A percentile compares a stretch with the other conserved stretches of the same genome.
phyloP scores from a whole-genome alignment of 148 eudicot genomes.

The Persicaria maculosa region DNA sequence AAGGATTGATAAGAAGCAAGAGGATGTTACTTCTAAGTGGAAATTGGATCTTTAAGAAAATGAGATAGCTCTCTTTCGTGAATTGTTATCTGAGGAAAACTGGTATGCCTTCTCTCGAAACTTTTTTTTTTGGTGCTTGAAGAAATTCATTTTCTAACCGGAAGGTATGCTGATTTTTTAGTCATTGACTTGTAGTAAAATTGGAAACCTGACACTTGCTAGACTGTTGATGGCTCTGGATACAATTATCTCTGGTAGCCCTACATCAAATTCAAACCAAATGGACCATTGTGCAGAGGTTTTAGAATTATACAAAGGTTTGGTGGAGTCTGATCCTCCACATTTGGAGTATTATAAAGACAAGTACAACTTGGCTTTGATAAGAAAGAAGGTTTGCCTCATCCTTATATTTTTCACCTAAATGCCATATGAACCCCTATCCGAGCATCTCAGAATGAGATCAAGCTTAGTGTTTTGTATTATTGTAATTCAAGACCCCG shows the following conservation, averaged over 20 bases:
- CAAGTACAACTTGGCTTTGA: conserved; percentile 55
- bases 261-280: conserved; percentile 17
- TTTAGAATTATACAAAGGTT: conserved; percentile 51
- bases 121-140: background rate
- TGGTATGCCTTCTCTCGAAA: conserved; percentile 39
- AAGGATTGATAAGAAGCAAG: conserved; percentile 25
- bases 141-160: background rate
- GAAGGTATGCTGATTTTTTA: conserved; percentile 8
- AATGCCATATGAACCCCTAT: background rate
- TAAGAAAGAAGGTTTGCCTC: conserved; percentile 45
- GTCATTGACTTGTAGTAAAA: conserved; percentile 49
- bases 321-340: conserved; percentile 54
- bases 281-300: conserved; percentile 47
- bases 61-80: conserved; percentile 62
- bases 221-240: conserved; percentile 73
- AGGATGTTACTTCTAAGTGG: conserved; percentile 32
- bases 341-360: conserved; percentile 72
- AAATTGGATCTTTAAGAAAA: conserved; percentile 36
- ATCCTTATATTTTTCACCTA: background rate
- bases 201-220: conserved; percentile 87
- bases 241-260: conserved; percentile 28
- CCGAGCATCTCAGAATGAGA: background rate
- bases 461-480: background rate
- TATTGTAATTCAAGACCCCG: background rate
- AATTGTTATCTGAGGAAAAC: conserved; percentile 48